Evolutionary conservation across 2,329 filamentous ascomycete genomes (phyloP).

Genomic region (Huntiella abstrusa): DNA sequence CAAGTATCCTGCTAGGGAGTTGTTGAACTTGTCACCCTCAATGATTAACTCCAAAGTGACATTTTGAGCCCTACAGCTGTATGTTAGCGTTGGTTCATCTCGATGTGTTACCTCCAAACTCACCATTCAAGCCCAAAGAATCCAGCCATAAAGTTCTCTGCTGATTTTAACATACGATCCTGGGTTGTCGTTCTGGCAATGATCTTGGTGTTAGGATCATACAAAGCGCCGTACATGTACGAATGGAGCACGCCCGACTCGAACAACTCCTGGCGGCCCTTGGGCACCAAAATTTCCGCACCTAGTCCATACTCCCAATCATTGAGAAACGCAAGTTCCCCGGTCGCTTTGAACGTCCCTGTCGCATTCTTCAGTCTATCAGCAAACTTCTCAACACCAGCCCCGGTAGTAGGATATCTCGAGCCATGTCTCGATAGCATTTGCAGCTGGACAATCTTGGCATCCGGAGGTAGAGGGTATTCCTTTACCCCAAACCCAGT

Average conservation of each 20-base stretch:
- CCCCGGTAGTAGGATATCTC: constrained; percentile 47
- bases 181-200: constrained; percentile 59
- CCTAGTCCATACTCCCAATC: constrained; percentile 52
- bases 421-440: constrained; percentile 58
- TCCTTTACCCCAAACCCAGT: constrained; percentile 59
- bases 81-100: background rate
- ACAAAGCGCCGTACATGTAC: constrained; percentile 53
- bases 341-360: constrained; percentile 35
- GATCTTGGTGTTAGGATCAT: constrained; percentile 54
- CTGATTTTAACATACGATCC: constrained; percentile 57
- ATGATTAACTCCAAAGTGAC: constrained; percentile 56
- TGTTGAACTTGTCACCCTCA: constrained; percentile 45
- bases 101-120: constrained; percentile 5
- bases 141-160: constrained; percentile 60
- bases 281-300: constrained; percentile 50
- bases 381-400: constrained; percentile 36
- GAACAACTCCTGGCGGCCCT: constrained; percentile 54
- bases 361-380: constrained; percentile 35
- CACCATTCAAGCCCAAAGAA: constrained; percentile 59
- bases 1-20: constrained; percentile 48
- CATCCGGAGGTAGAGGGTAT: constrained; percentile 44
- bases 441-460: constrained; percentile 50
- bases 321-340: constrained; percentile 45
- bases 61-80: constrained; percentile 37
- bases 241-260: constrained; percentile 49